Evolutionary conservation across 148 eudicot species (phyloP), one percentile per base, ranked within the genome.

Genomic region (Rhododendron henanense): DNA sequence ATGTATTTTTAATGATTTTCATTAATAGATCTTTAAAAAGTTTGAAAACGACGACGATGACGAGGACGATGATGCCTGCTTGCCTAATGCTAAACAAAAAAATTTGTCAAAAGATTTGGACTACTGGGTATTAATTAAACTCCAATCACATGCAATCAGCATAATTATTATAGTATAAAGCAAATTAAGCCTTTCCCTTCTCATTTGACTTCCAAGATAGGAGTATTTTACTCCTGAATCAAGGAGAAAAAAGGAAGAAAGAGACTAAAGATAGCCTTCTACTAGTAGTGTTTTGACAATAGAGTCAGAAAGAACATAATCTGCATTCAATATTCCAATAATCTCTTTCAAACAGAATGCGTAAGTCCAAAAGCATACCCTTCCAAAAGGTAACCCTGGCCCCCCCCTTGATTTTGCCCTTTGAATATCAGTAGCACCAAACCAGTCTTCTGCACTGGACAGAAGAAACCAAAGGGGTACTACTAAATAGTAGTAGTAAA

Each of bases 131-230:
- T 61, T 59, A 45, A 83, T 61, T 59, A 45, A 83, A 83, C 28
- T 59, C 41, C 67, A 87, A 83, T 83, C 85, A 87, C 88, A 31
- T 31, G 31, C 31, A 78, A 78, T 37, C 88, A 78, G 71, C 83
- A 63, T 78, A 59, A 78, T 87, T 53, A 78, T 71, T 35, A 5
- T 41, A 53, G 61, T 61, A 57, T 83, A 55, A 83, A 79, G 19
- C 45, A 71, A 61, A 28, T 25, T 79, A 57, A 63, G 33, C 51
- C 10, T 57, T 82, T 61, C 45, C 55, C 13, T 59, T 80, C 48
- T 28, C 53, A 35, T 69, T 83, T 61, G 88, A 83, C 88, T 87
- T 83, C 65, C 1, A 23, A 83, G 48, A 75, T 5, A 53, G 57
- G 45, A 41, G 5, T 55, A 18, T 57, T 65, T 61, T 71, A 86